Conservation (phyloP, 176 grass and related monocot genomes). For the Chloris gayana region DNA sequence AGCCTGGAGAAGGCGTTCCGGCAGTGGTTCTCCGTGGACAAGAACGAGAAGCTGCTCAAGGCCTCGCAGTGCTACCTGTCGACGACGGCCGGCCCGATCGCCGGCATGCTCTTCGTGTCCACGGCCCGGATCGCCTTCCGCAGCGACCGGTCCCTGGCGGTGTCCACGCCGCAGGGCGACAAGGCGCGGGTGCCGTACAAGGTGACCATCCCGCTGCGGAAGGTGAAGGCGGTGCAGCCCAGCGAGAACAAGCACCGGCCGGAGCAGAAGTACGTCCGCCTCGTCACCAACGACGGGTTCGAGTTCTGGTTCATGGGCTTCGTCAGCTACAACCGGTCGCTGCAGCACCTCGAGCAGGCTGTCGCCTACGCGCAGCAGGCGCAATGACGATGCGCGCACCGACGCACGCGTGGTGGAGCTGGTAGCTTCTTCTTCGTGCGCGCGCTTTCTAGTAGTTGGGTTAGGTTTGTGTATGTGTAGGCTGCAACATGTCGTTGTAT, state of each 20-base stretch:
- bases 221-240: constrained; percentile 44
- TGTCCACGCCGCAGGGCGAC: constrained; percentile 50
- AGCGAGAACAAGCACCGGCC: constrained; percentile 82
- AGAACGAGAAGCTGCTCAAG: constrained; percentile 62
- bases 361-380: constrained; percentile 52
- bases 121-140: constrained; percentile 72
- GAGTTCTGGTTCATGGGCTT: constrained; percentile 99
- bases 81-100: constrained; percentile 77
- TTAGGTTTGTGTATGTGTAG: constrained; percentile 39
- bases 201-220: constrained; percentile 76
- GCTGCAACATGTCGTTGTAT: constrained; percentile 55
- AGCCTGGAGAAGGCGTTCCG: constrained; percentile 78
- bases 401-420: not conserved
- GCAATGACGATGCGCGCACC: constrained; percentile 18
- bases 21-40: constrained; percentile 64
- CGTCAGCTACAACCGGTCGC: constrained; percentile 65
- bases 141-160: constrained; percentile 63
- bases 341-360: constrained; percentile 70
- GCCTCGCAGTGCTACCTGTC: constrained; percentile 86
- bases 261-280: constrained; percentile 72
- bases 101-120: constrained; percentile 82
- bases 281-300: constrained; percentile 82
- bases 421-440: not conserved
- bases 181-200: constrained; percentile 70
- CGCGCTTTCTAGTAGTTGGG: not conserved